Base-by-base conservation (phyloP, 768 basidiomycete species). In the Naematelia encephala region DNA sequence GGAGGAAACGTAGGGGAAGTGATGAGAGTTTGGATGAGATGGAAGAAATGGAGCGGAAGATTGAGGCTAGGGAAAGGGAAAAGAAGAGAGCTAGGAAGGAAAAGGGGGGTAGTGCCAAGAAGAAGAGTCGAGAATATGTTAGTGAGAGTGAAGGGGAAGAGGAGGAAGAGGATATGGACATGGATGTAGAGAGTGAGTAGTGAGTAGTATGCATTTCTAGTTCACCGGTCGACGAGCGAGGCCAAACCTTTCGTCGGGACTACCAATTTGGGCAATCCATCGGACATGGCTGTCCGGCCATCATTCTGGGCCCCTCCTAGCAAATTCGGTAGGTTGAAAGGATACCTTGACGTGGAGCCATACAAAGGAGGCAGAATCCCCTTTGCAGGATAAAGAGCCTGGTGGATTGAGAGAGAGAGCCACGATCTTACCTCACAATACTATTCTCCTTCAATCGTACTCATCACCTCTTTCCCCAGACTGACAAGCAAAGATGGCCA, bases 1-100 rank as follows among this genome's bases (percentile, higher is more conserved):
- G 46, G 63, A 57, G 54, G 66, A 61, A 51, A 47, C 27, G 48
- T 27, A 57, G 34, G 52, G 57, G 21, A 27, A 46, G 49, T 29
- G 56, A 64, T 23, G 57, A 60, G 13, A 58, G 62, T 26, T 47
- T 71, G 29, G 70, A 72, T 51, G 65, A 67, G 60, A 67, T 74
- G 61, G 75, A 75, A 46, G 60, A 62, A n/a, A 67, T 66, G 12
- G 75, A 73, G 56, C 61, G 63, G 44, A 61, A 67, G 46, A 69
- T 70, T 21, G 70, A 73, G 45, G 63, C 56, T 26, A 48, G 53
- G 34, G 68, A 70, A 42, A 51, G 71, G 54, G 73, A 70, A 25
- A 59, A 63, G 47, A 72, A 69, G 60, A 59, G 64, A 23, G 68
- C 67, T 3, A 67, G 60, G 42, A 69, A 62, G 30, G 66, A 62